Conservation (phyloP, 371 early-diverging fungal genomes). For the Mucor mucedo region DNA sequence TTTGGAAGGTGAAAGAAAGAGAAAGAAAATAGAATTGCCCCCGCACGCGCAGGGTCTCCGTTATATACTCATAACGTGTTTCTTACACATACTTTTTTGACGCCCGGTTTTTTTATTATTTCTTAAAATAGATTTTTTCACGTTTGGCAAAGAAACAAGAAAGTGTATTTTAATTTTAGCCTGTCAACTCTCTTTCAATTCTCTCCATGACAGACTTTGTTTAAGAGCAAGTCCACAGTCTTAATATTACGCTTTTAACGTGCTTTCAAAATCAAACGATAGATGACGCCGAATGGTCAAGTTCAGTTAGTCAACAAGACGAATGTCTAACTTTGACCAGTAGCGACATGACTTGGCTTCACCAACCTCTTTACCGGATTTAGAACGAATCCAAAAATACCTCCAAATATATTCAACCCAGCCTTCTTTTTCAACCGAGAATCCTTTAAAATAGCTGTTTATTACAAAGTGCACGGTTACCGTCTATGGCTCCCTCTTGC, state of each 20-base stretch:
- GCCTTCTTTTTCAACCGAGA: background rate
- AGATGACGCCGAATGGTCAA: background rate
- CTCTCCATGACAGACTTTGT: slow-evolving; percentile 18
- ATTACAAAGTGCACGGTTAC: slow-evolving; percentile 58
- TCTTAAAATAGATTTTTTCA: too few species aligned
- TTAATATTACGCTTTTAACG: background rate
- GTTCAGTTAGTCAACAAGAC: background rate
- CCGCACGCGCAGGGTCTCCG: background rate
- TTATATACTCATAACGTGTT: background rate
- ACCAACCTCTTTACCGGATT: slow-evolving; percentile 1
- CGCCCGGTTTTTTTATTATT: too few species aligned
- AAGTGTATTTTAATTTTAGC: background rate
- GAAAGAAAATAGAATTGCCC: slow-evolving; percentile 4
- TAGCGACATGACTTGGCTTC: slow-evolving; percentile 3
- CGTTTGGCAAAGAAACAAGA: too few species aligned
- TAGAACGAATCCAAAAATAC: slow-evolving; percentile 15
- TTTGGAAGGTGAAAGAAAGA: slow-evolving; percentile 10
- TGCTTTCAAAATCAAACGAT: background rate
- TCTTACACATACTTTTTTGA: background rate
- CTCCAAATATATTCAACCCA: slow-evolving; percentile 14
- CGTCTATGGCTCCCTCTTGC: slow-evolving; percentile 62
- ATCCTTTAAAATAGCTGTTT: slow-evolving; percentile 52
- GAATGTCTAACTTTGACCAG: background rate
- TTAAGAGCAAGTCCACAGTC: slow-evolving; percentile 14
- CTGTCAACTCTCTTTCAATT: background rate